Base-by-base conservation (phyloP, 2,329 filamentous ascomycete species). In the Sclerotinia nivalis region DNA sequence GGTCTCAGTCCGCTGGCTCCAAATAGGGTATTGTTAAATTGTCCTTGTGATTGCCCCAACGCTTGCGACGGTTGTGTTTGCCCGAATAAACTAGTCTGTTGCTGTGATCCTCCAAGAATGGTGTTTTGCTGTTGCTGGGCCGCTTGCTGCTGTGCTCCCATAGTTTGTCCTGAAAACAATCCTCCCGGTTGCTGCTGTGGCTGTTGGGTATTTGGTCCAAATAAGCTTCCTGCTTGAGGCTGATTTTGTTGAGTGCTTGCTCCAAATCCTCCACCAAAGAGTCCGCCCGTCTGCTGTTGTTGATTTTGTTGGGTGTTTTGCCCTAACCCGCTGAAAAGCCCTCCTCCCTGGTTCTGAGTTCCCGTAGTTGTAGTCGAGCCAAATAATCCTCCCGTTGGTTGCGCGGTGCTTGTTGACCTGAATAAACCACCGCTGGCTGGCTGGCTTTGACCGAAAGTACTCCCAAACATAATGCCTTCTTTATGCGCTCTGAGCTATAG, bases 361-460 rank as follows among this genome's bases (percentile, higher is more conserved):
- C 80, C 80, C 68, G 79, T 76, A 50, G 73, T 78, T 52, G 82
- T 60, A 25, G 61, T 64, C n/a, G 61, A 64, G 34, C 61, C 82
- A 71, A 85, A 85, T 8, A 84, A 58, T 56, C 79, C 79, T 49
- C 69, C 70, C 40, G 68, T 56, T 61, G 72, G 72, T 71, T 77
- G 75, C 66, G 69, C 47, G 15, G 47, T 58, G 31, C 22, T 60
- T 9, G 70, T 70, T 49, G 72, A 70, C 50, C 74, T 73, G 71
- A 76, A 76, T 28, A 76, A 68, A 25, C 73, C 75, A 50, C 74
- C 74, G 28, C 70, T 69, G 40, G 73, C 64, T 54, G 72, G 73
- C 70, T 76, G 73, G 60, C 61, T 70, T 64, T 75, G 75, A 68
- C 68, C 73, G 25, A 73, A 72, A 49, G 70, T 69, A 54, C 73